phyloP scores from a whole-genome alignment of 257 asterid genomes.

The Nicotiana otophora region DNA sequence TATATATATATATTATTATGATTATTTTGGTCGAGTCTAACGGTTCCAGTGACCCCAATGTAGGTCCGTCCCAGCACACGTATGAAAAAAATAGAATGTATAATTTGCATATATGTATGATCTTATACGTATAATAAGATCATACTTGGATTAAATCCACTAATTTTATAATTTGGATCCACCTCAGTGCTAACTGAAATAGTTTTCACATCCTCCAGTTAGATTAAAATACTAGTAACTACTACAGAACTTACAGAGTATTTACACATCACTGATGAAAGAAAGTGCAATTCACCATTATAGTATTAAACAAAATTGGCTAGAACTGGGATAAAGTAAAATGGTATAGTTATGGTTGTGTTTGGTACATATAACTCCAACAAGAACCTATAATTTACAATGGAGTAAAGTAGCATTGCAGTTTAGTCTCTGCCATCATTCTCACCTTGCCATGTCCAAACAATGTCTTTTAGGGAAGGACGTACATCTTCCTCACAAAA shows the following conservation, averaged over 20 bases:
- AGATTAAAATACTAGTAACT: neutral
- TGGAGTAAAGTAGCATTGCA: neutral
- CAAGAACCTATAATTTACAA: neutral
- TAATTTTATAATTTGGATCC: neutral
- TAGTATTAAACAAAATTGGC: neutral
- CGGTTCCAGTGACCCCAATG: too few species aligned
- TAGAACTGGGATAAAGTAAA: neutral
- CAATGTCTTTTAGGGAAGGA: slow-evolving; percentile 81
- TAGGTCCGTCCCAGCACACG: too few species aligned
- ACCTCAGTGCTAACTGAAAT: neutral
- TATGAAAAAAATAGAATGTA: neutral
- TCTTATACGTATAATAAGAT: neutral
- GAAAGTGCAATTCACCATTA: neutral
- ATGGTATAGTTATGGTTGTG: neutral
- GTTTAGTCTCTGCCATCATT: slow-evolving; percentile 17
- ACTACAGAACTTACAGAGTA: neutral
- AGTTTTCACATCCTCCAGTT: neutral
- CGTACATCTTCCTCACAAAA: slow-evolving; percentile 67
- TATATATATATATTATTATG: too few species aligned
- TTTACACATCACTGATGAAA: neutral
- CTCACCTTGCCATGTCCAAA: slow-evolving; percentile 99
- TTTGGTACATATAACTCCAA: neutral
- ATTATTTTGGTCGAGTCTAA: too few species aligned
- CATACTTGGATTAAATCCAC: neutral
- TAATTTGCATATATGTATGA: neutral